Evolutionary conservation across 768 basidiomycete genomes (phyloP).

Genomic region (Gelatoporia subvermispora): DNA sequence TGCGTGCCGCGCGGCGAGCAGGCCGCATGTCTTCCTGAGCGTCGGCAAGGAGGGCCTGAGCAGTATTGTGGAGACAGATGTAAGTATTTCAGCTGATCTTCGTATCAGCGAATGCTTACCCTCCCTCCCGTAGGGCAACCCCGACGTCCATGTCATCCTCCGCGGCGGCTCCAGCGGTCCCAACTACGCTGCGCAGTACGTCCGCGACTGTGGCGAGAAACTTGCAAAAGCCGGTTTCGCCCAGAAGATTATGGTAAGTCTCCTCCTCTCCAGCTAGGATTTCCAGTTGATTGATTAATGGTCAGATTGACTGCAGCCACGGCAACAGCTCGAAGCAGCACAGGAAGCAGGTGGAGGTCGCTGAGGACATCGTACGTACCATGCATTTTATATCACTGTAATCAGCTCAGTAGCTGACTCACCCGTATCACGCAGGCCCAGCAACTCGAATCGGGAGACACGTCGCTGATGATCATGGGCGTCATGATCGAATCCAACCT

Average conservation of each 20-base stretch:
- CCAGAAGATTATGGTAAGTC: slow-evolving; percentile 79
- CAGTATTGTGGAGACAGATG: slow-evolving; percentile 93
- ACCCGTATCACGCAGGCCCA: slow-evolving; percentile 43
- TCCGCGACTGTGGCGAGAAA: slow-evolving; percentile 69
- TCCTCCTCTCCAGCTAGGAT: background rate
- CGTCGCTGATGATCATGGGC: slow-evolving; percentile 73
- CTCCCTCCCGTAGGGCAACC: slow-evolving; percentile 60
- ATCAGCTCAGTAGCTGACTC: background rate
- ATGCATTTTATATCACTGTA: slow-evolving; percentile 3
- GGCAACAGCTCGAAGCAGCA: slow-evolving; percentile 95
- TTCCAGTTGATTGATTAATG: background rate
- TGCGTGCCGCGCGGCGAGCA: slow-evolving; percentile 88
- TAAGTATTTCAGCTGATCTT: slow-evolving; percentile 24
- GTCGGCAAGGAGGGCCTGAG: slow-evolving; percentile 96
- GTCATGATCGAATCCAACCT: slow-evolving; percentile 97
- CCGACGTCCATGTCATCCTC: slow-evolving; percentile 90
- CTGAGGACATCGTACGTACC: slow-evolving; percentile 75
- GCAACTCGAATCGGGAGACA: slow-evolving; percentile 70
- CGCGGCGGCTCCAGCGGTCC: slow-evolving; percentile 88
- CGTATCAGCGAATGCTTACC: no score
- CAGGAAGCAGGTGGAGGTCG: slow-evolving; percentile 81
- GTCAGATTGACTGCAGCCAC: slow-evolving; percentile 92
- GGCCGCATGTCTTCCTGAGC: slow-evolving; percentile 91
- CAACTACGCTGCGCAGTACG: slow-evolving; percentile 79
- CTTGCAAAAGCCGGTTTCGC: slow-evolving; percentile 74